A percentile compares a stretch with the other conserved stretches of the same genome.
These are phyloP conservation scores for Neurospora sublineolata DNA, from an alignment of 495 filamentous ascomycete genomes.

Conservation along the genomic window DNA sequence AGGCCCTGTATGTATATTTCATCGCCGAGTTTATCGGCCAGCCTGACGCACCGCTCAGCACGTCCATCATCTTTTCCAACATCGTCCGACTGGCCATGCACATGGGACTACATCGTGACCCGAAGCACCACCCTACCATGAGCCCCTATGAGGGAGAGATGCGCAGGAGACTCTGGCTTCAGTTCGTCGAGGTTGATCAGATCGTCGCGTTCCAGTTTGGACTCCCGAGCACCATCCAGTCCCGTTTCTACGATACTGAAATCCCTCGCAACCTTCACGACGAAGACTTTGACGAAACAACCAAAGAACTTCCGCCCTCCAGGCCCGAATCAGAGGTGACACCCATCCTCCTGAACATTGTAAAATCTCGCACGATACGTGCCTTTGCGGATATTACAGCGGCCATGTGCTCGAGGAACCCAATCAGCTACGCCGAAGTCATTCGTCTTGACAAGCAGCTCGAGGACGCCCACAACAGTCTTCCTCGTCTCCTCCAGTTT, in stretches of 20 bases:
- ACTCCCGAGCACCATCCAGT: constrained; percentile 17
- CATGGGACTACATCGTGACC: constrained; percentile 32
- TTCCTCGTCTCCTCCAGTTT: constrained; percentile 15
- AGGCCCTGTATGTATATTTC: constrained; percentile 28
- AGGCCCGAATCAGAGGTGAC: constrained; percentile 27
- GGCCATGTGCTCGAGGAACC: constrained; percentile 12
- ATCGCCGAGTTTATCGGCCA: constrained; percentile 24
- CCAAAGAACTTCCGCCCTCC: constrained; percentile 23
- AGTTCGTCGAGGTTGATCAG: constrained; percentile 19
- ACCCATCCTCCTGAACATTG: constrained; percentile 11
- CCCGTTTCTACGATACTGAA: constrained; percentile 20
- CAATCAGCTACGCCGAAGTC: constrained; percentile 19
- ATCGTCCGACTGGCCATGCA: constrained; percentile 28
- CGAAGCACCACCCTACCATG: constrained; percentile 24
- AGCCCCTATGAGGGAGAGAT: constrained; percentile 25
- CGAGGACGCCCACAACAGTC: constrained; percentile 11
- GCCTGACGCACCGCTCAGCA: constrained; percentile 24
- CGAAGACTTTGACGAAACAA: constrained; percentile 22
- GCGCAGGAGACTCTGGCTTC: constrained; percentile 25
- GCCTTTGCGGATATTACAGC: constrained; percentile 16
- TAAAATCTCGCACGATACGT: constrained; percentile 15
- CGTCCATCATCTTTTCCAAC: constrained; percentile 28
- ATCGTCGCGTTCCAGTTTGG: constrained; percentile 21
- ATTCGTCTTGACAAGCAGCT: constrained; percentile 22
- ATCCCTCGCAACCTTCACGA: constrained; percentile 29